A percentile compares a stretch with the other conserved stretches of the same genome.
phyloP scores from a whole-genome alignment of 192 early-diverging fungal genomes.

The Umbelopsis sp. region DNA sequence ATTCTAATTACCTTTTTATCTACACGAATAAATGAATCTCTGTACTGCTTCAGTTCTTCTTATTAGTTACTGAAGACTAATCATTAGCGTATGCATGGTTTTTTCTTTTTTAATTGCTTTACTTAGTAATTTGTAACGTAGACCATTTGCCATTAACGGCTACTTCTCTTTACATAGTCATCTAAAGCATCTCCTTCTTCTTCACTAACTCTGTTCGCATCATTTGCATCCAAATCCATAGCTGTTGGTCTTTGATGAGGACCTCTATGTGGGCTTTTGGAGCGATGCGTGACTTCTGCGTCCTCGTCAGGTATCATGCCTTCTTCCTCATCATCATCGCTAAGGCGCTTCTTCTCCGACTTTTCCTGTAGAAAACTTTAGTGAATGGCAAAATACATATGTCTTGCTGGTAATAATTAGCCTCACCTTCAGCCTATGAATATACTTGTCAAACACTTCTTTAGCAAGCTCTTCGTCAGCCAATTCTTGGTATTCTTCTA shows the following conservation, averaged over 20 bases:
- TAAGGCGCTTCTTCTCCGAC: slow-evolving; percentile 46
- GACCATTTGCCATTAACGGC: background rate
- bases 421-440: slow-evolving; percentile 67
- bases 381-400: slow-evolving; percentile 7
- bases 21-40: too few species aligned
- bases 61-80: too few species aligned
- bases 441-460: slow-evolving; percentile 75
- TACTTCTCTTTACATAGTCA: slow-evolving; percentile 32
- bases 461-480: slow-evolving; percentile 65
- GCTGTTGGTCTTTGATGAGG: background rate
- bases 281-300: slow-evolving; percentile 30
- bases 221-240: slow-evolving; percentile 13
- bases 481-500: slow-evolving; percentile 68
- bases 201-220: slow-evolving; percentile 23
- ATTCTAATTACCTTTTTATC: background rate
- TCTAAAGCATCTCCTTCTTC: slow-evolving; percentile 43
- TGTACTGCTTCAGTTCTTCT: too few species aligned
- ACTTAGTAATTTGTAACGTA: background rate
- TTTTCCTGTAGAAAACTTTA: slow-evolving; percentile 42
- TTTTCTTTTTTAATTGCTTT: background rate
- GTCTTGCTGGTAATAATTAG: background rate
- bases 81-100: background rate
- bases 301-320: slow-evolving; percentile 61
- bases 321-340: slow-evolving; percentile 68
- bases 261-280: slow-evolving; percentile 38